These are phyloP conservation scores for Ceratocystis ficicola DNA, from an alignment of 2,329 filamentous ascomycete genomes.

Conservation along the genomic window DNA sequence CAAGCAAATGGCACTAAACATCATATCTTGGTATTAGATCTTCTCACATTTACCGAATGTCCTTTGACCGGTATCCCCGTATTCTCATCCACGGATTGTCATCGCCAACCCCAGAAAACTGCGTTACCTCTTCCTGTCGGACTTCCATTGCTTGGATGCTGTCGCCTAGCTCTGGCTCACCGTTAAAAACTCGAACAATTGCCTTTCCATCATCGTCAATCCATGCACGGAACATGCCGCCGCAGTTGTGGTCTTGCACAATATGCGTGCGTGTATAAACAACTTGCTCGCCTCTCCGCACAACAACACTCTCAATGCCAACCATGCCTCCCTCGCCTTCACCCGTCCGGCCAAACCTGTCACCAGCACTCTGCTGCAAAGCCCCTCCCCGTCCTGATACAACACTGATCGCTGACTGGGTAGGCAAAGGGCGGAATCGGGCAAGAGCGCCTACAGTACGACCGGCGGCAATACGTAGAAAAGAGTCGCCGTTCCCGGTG, in stretches of 20 bases:
- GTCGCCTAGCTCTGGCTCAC: slow-evolving; percentile 18
- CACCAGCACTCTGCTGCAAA: slow-evolving; percentile 59
- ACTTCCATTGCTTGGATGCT: slow-evolving; percentile 13
- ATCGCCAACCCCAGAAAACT: slow-evolving; percentile 11
- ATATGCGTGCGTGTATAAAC: slow-evolving; percentile 40
- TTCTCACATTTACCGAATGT: slow-evolving; percentile 3
- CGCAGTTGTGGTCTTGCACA: slow-evolving; percentile 71
- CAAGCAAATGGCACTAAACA: background rate
- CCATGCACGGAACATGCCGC: slow-evolving; percentile 78
- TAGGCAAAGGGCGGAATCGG: slow-evolving; percentile 44
- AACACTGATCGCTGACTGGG: slow-evolving; percentile 46
- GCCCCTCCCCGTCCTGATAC: slow-evolving; percentile 62
- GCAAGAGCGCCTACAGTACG: slow-evolving; percentile 63
- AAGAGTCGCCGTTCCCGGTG: slow-evolving; percentile 82
- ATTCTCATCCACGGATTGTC: slow-evolving; percentile 16
- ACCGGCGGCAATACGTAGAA: slow-evolving; percentile 58
- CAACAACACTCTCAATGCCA: slow-evolving; percentile 53
- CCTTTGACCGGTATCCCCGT: slow-evolving; percentile 18
- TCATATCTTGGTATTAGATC: background rate
- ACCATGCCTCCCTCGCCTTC: slow-evolving; percentile 82
- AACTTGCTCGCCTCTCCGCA: slow-evolving; percentile 34
- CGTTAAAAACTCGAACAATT: slow-evolving; percentile 39
- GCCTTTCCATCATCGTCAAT: slow-evolving; percentile 48
- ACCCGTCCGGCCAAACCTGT: slow-evolving; percentile 56
- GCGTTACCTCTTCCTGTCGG: slow-evolving; percentile 11